Evolutionary conservation across 106 monocot species (phyloP), one percentile per base, ranked within the genome.

Genomic region (Dioscorea alata): DNA sequence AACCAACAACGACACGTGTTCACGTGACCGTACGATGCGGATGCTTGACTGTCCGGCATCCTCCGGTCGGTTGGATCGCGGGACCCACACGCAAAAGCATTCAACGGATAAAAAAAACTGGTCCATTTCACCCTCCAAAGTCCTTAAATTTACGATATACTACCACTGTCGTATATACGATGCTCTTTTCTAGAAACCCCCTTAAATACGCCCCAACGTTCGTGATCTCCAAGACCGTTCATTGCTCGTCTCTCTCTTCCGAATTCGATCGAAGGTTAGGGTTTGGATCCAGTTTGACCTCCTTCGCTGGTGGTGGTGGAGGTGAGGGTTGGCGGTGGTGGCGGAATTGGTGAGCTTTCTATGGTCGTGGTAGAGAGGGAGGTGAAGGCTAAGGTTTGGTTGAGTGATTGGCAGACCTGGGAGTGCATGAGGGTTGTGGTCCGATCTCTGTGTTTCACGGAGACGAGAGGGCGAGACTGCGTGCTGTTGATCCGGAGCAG

Each of bases 401-500:
- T 42, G 42, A 42, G 42, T 42, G 42, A 42, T 42, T 42, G 42
- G 42, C 2, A 42, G 42, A 10, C 42, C 42, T 6, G 42, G 63
- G 66, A 61, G 78, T 78, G 72, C 59, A 78, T 72, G 78, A 56
- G 71, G 71, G 78, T 60, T 66, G 48, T 32, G 50, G 4, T 68
- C 9, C 49, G 32, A 13, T 14, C 32, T 32, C 51, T 31, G 31
- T 31, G 31, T n/a, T 33, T 23, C 2, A 19, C 51, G 49, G 17
- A 53, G 61, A 24, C 69, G 63, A 8, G 53, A 13, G 52, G n/a
- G 23, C 54, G 74, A 33, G 71, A 81, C 67, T 72, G 56, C 48
- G 63, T 66, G 56, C 62, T 81, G 23, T 59, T 81, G 50, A 81
- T 81, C 50, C 71, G 75, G 63, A 81, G 81, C 68, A 65, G 73